Conservation (phyloP, 192 early-diverging fungal genomes). For the Linnemannia elongata region DNA sequence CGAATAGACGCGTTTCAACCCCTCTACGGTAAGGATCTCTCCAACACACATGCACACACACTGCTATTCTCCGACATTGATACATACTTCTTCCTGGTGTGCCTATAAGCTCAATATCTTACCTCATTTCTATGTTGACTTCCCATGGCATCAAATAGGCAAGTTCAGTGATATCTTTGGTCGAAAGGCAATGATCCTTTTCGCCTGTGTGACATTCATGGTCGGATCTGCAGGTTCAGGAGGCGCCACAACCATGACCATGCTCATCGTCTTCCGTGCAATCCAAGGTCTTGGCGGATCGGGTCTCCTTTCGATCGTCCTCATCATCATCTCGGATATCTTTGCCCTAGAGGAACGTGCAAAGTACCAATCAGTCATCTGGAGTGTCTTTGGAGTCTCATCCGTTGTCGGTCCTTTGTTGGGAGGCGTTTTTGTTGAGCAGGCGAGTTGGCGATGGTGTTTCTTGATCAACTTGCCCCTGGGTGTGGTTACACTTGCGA, state of each 20-base stretch:
- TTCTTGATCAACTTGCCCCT: conserved; percentile 92
- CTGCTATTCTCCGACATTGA: too few relatives aligned
- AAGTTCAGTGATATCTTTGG: conserved; percentile 94
- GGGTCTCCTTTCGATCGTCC: conserved; percentile 78
- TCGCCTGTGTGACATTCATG: conserved; percentile 83
- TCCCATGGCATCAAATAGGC: conserved; percentile 43
- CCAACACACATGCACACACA: background rate
- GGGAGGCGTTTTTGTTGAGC: conserved; percentile 88
- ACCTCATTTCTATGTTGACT: background rate
- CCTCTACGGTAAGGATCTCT: conserved; percentile 15
- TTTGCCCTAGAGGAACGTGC: conserved; percentile 87
- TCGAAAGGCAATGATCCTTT: conserved; percentile 82
- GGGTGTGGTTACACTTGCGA: conserved; percentile 72
- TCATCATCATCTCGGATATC: conserved; percentile 91
- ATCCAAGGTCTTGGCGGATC: conserved; percentile 90
- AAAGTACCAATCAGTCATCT: conserved; percentile 88
- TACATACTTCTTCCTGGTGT: background rate
- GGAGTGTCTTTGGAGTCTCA: conserved; percentile 83
- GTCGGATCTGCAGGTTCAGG: conserved; percentile 90
- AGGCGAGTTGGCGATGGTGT: conserved; percentile 75
- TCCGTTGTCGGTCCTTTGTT: conserved; percentile 86
- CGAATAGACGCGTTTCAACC: conserved; percentile 42
- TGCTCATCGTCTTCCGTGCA: conserved; percentile 80
- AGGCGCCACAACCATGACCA: conserved; percentile 70
- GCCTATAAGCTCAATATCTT: background rate